phyloP scores from a whole-genome alignment of 2,329 filamentous ascomycete genomes.

The Monosporascus ibericus region DNA sequence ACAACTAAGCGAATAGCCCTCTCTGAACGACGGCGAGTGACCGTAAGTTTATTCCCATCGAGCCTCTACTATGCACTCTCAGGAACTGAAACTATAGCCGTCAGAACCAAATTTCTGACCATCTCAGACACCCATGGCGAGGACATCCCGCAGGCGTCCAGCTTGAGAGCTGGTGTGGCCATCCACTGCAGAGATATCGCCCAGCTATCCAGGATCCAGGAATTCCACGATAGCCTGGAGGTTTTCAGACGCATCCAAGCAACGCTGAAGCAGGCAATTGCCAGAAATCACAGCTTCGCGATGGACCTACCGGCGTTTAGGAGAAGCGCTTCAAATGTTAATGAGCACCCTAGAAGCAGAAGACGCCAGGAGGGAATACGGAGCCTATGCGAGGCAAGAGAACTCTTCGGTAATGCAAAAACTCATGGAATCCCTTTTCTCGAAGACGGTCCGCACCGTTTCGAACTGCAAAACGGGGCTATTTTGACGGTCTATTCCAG shows the following conservation, averaged over 20 bases:
- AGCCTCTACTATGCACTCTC: too few species aligned
- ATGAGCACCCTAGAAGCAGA: constrained; percentile 8
- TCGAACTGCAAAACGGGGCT: too few species aligned
- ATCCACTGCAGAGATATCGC: constrained; percentile 48
- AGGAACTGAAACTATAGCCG: too few species aligned
- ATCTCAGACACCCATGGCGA: constrained; percentile 30
- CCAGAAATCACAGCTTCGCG: constrained; percentile 44
- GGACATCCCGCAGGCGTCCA: constrained; percentile 10
- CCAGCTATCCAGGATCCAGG: constrained; percentile 33
- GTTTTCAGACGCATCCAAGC: constrained; percentile 36
- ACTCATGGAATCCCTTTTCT: too few species aligned
- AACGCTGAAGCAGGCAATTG: constrained; percentile 41
- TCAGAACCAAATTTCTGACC: constrained; percentile 18
- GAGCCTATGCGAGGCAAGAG: constrained; percentile 19
- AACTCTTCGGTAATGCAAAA: constrained; percentile 16
- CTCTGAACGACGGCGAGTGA: too few species aligned
- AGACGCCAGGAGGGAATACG: constrained; percentile 28
- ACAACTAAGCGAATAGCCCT: too few species aligned
- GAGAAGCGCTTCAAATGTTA: constrained; percentile 18
- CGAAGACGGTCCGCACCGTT: too few species aligned
- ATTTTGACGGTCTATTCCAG: too few species aligned
- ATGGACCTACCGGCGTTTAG: constrained; percentile 30
- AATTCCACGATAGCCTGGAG: constrained; percentile 31
- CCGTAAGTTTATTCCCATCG: too few species aligned
- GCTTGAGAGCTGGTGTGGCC: constrained; percentile 29